phyloP scores from a whole-genome alignment of 1,284 basidiomycete species.

The Sporisorium scitamineum region DNA sequence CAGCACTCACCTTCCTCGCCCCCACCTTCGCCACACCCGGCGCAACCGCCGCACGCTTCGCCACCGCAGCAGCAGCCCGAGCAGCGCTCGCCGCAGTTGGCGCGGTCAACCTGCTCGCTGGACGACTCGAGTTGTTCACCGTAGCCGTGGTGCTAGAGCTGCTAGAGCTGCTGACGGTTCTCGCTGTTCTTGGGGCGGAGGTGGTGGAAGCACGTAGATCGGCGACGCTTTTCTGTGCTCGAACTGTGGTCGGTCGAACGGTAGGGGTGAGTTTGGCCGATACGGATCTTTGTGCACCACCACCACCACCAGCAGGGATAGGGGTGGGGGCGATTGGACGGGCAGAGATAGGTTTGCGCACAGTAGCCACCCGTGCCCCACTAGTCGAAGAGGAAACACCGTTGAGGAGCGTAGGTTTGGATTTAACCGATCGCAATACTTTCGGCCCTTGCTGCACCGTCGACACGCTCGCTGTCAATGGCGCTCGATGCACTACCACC shows the following conservation, averaged over 20 bases:
- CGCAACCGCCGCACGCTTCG: not conserved
- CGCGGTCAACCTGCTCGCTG: slow-evolving; percentile 30
- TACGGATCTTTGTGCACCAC: slow-evolving; percentile 7
- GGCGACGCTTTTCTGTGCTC: slow-evolving; percentile 31
- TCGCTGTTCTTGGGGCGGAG: not conserved
- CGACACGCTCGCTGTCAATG: not conserved
- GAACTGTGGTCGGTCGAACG: not conserved
- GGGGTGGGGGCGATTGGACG: not conserved
- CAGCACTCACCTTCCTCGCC: slow-evolving; percentile 11
- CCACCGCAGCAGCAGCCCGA: slow-evolving; percentile 18
- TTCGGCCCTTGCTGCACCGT: not conserved
- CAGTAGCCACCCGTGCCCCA: slow-evolving; percentile 4
- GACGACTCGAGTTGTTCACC: slow-evolving; percentile 1
- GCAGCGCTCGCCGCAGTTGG: slow-evolving; percentile 41
- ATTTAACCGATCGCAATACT: slow-evolving; percentile 9
- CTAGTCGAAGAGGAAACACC: not conserved
- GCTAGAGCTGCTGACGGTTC: slow-evolving; percentile 5
- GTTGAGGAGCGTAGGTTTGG: slow-evolving; percentile 12
- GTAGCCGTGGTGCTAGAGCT: slow-evolving; percentile 20
- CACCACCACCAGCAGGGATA: too few species aligned
- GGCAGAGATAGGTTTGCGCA: slow-evolving; percentile 7
- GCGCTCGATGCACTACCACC: slow-evolving; percentile 26
- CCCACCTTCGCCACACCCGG: not conserved
- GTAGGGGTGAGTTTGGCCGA: slow-evolving; percentile 12
- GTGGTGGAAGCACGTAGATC: slow-evolving; percentile 11